Evolutionary conservation across 768 basidiomycete species (phyloP).

Genomic region (Pisolithus microcarpus): DNA sequence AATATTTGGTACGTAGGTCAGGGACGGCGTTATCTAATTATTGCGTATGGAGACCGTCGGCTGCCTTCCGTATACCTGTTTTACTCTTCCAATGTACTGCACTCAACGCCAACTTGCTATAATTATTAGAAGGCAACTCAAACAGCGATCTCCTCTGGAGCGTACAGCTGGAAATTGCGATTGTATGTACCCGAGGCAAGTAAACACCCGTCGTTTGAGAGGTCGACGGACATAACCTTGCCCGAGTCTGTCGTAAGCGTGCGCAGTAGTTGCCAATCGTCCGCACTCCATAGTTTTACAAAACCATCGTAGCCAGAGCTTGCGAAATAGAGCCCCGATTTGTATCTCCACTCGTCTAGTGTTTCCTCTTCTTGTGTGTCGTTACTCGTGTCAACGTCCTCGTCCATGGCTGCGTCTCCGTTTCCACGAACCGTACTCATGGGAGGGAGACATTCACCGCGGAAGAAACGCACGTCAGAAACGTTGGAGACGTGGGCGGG

Average conservation of each 20-base stretch:
- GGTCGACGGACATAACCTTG: slow-evolving; percentile 98
- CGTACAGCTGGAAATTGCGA: slow-evolving; percentile 89
- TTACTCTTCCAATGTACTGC: slow-evolving; percentile 27
- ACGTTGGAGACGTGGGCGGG: slow-evolving; percentile 94
- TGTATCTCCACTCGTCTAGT: slow-evolving; percentile 67
- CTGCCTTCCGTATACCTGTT: slow-evolving; percentile 4
- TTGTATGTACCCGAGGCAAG: slow-evolving; percentile 90
- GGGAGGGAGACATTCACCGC: slow-evolving; percentile 44
- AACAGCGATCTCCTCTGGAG: slow-evolving; percentile 55
- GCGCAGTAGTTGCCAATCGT: slow-evolving; percentile 92
- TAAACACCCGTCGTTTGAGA: slow-evolving; percentile 74
- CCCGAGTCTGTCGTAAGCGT: slow-evolving; percentile 89
- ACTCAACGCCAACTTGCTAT: slow-evolving; percentile 18
- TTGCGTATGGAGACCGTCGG: slow-evolving; percentile 12
- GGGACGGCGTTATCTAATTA: slow-evolving; percentile 35
- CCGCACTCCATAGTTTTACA: slow-evolving; percentile 95
- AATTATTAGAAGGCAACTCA: slow-evolving; percentile 17
- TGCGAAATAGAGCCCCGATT: slow-evolving; percentile 87
- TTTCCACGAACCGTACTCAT: slow-evolving; percentile 32
- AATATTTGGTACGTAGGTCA: slow-evolving; percentile 23
- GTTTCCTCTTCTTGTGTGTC: slow-evolving; percentile 11
- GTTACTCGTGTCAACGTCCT: slow-evolving; percentile 24
- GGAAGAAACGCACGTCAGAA: slow-evolving; percentile 93
- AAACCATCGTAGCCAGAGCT: slow-evolving; percentile 92
- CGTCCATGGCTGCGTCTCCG: slow-evolving; percentile 41